phyloP scores from a whole-genome alignment of 1,139 yeast genomes.

The Lizanozyma gosingica region DNA sequence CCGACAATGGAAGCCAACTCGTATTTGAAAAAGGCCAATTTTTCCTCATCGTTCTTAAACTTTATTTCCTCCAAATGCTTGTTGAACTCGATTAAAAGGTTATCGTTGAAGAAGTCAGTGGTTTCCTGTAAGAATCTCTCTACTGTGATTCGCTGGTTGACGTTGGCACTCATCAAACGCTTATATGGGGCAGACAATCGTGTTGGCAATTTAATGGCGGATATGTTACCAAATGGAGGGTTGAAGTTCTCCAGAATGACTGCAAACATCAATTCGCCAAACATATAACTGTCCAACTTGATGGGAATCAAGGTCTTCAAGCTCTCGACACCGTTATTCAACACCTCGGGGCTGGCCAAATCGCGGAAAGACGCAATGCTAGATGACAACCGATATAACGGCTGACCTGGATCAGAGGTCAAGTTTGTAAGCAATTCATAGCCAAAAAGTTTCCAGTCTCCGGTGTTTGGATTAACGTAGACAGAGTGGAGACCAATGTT shows the following conservation, averaged over 20 bases:
- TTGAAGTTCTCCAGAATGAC: constrained; percentile 26
- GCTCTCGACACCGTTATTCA: constrained; percentile 31
- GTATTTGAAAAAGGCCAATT: constrained; percentile 42
- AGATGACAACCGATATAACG: constrained; percentile 25
- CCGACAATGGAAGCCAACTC: constrained; percentile 25
- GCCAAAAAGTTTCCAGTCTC: constrained; percentile 85
- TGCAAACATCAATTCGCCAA: constrained; percentile 48
- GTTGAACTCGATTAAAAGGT: constrained; percentile 37
- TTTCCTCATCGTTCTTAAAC: constrained; percentile 41
- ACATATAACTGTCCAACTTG: constrained; percentile 55
- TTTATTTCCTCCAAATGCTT: constrained; percentile 44
- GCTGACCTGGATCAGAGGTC: constrained; percentile 42
- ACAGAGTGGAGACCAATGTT: constrained; percentile 50
- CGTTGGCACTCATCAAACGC: constrained; percentile 16
- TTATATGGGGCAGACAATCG: constrained; percentile 10
- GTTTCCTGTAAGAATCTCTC: constrained; percentile 37
- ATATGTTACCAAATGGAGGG: constrained; percentile 5
- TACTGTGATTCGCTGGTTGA: constrained; percentile 37
- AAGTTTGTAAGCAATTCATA: constrained; percentile 60
- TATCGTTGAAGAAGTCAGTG: constrained; percentile 27
- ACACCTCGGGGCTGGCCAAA: constrained; percentile 35
- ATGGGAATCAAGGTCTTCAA: constrained; percentile 25
- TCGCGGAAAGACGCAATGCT: constrained; percentile 17
- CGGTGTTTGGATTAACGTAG: constrained; percentile 48
- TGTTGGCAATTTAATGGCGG: constrained; percentile 7